Base-by-base conservation (phyloP, 1,139 yeast genomes). In the Candida freyschussii region DNA sequence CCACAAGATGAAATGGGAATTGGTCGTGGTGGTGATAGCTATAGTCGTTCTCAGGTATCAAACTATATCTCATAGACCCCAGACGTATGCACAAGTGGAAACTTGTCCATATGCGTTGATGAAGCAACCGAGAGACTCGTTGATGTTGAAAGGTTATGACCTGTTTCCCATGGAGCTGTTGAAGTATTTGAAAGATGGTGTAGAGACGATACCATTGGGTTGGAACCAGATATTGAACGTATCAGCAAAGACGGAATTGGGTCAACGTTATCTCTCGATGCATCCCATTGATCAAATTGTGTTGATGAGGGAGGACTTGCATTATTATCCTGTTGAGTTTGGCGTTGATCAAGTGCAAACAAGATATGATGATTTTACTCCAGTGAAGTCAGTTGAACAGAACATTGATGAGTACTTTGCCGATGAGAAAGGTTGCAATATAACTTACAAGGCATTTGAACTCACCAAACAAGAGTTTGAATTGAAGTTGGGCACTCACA, bases 181-280 rank as follows among this genome's bases (percentile, higher is more conserved):
- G 13, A 4, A 24, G 5, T 32, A 36, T 23, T 8, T 46, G 5
- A 8, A 9, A 2, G 18, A 24, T 2, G 18, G 7, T 7, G 13
- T 17, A 4, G 5, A 12, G 8, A n/a, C 11, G 2, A 24, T 39
- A 10, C 38, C 40, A 3, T 19, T 39, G 2, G 36, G 37, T 3
- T 39, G 43, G 43, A 27, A 12, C 5, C 31, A 34, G 6, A 26
- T 39, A 12, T 16, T 34, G 2, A 30, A 36, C 20, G 30, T 34
- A 4, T 16, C 32, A 4, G 36, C 34, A 7, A 47, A 42, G 39
- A 40, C 52, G 4, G 34, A 17, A 3, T 16, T 41, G 11, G 53
- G 53, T 2, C 26, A 24, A 3, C 21, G 21, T 15, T 35, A 35
- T 36, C 18, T 48, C 18, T 8, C 32, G 4, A 24, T 26, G 7